Base-by-base conservation (phyloP, 441 rosid genomes). In the Erodium chrysanthum region DNA sequence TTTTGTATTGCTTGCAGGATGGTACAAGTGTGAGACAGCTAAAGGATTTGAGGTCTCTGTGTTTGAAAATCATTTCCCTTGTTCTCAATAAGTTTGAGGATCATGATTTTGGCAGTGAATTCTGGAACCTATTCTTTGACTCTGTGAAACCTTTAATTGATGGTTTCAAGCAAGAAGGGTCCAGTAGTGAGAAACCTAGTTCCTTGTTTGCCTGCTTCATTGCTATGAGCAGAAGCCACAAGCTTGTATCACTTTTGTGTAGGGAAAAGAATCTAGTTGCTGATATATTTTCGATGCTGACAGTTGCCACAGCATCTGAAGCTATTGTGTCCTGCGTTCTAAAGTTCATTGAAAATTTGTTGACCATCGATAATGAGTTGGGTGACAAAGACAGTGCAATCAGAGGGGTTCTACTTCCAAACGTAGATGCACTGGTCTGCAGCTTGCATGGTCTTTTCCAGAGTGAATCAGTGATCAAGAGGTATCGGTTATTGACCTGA, bases 141-240 rank as follows among this genome's bases (percentile, higher is more conserved):
- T 89, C 96, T 6, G 84, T 88, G 59, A 84, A 85, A 79, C 84
- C 96, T 25, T 82, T 92, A 76, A 81, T 90, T 66, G 76, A 83
- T 73, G 84, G 82, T 75, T 92, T 95, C 81, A 90, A 87, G 86
- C 88, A 84, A 75, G 96, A 90, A 77, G 93, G 98, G 73, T 84
- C 98, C 71, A 95, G 97, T 75, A 95, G 99, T 66, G 91, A 86
- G 85, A 95, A 85, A 80, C 92, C 97, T 44, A 95, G 98, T 74
- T 85, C 98, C 18, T 77, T 95, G 72, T 89, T 95, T 73, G 89
- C 90, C 56, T 88, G 92, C 83, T 90, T 95, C 82, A 71, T 89
- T 83, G 88, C 97, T 17, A 95, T 95, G 97, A 95, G 98, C 78
- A 82, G 79, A 77, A 87, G 88, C 82, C 81, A 66, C 75, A 76